Percentiles rank a stretch among this genome's conserved stretches.
phyloP scores from a whole-genome alignment of 169 alveolate species.

The Perkinsus marinus region DNA sequence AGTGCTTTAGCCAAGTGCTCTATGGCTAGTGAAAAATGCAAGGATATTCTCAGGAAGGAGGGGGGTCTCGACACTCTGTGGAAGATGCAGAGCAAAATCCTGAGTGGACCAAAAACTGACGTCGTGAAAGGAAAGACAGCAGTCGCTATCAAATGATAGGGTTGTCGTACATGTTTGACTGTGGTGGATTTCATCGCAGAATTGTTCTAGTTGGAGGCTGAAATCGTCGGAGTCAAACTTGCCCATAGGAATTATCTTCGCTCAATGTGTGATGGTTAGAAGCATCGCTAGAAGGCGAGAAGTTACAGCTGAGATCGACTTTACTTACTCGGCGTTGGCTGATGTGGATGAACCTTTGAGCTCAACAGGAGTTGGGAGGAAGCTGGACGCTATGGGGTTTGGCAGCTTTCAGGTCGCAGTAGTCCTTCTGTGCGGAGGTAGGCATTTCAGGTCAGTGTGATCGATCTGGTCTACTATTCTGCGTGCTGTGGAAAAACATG shows the following conservation, averaged over 20 bases:
- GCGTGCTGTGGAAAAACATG: too few species aligned
- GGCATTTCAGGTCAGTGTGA: too few species aligned
- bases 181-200: too few species aligned
- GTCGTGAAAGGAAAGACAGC: not conserved
- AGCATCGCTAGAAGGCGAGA: not conserved
- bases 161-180: too few species aligned
- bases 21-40: not conserved
- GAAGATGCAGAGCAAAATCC: not conserved
- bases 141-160: not conserved
- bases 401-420: not conserved
- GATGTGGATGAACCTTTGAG: not conserved
- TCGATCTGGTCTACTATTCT: too few species aligned
- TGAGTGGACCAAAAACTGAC: not conserved
- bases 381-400: not conserved
- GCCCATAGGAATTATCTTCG: not conserved
- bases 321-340: not conserved
- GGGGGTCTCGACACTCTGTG: not conserved
- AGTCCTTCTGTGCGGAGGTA: not conserved
- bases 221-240: too few species aligned
- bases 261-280: not conserved
- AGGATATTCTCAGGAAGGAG: not conserved
- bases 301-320: not conserved
- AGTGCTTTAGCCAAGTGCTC: not conserved
- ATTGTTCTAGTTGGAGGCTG: too few species aligned
- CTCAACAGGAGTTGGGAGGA: not conserved